These are phyloP conservation scores for Pulicaria dysenterica DNA, from an alignment of 129 eudicot genomes.

Conservation along the genomic window DNA sequence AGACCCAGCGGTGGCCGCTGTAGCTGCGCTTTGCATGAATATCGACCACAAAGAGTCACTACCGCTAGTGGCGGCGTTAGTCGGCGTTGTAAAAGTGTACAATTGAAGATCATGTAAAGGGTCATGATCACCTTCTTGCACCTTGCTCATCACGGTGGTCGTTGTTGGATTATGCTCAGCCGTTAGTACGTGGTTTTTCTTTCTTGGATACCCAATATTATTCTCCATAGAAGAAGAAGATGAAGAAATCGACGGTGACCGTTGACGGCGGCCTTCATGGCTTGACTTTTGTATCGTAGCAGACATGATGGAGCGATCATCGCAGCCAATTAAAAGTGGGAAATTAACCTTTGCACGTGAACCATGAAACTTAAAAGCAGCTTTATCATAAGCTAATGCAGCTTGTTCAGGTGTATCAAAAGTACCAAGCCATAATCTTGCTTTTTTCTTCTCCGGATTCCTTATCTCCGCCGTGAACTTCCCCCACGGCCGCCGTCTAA, in stretches of 20 bases:
- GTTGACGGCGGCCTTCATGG: conserved; percentile 6
- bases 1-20: neutral
- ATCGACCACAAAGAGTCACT: conserved; percentile 36
- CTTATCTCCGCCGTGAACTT: conserved; percentile 48
- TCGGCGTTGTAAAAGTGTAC: conserved; percentile 5
- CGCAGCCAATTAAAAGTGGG: conserved; percentile 34
- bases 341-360: conserved; percentile 44
- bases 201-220: neutral
- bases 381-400: conserved; percentile 41
- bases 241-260: conserved; percentile 21
- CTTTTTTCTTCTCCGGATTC: conserved; percentile 42
- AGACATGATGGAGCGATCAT: neutral
- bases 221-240: conserved; percentile 28
- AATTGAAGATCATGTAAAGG: conserved; percentile 29
- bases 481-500: conserved; percentile 45
- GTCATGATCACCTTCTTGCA: conserved; percentile 11
- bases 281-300: conserved; percentile 2
- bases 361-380: conserved; percentile 44
- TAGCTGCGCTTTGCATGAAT: conserved; percentile 20
- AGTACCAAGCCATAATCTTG: conserved; percentile 46
- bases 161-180: neutral
- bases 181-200: neutral
- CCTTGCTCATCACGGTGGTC: neutral
- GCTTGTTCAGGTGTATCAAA: conserved; percentile 43
- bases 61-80: conserved; percentile 1